Evolutionary conservation across 2,329 filamentous ascomycete genomes (phyloP), one percentile per base, ranked within the genome.

Genomic region (Polytolypa hystricis): DNA sequence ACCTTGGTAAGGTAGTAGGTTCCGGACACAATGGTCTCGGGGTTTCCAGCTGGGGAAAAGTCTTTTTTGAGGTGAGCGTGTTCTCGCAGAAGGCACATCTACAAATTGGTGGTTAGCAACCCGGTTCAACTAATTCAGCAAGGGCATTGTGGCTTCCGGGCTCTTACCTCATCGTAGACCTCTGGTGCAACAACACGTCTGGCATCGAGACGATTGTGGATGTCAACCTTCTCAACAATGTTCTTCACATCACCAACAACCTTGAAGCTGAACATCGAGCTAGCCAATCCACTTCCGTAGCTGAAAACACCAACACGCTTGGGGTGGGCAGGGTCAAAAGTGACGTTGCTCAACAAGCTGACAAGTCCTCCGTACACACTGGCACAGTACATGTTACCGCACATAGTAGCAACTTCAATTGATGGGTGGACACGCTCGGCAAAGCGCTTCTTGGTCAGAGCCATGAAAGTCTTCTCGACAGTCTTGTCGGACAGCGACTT

Each of bases 391-490:
- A 76, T 77, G 61, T 77, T 77, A 53, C 69, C 69, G 60, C 79
- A 84, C 59, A 81, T 74, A 46, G 82, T 87, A 47, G 84, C 77
- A 23, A 85, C 79, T 63, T 85, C 73, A 57, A 83, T 79, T 52
- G 71, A 67, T 35, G 81, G 80, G 57, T 71, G 69, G 50, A 91
- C 79, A 52, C 83, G 79, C 64, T 87, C 81, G 56, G 76, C 73
- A 65, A 84, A 89, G 50, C 74, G 75, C 73, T 87, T 87, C 76
- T 91, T 89, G 60, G 80, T 79, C 50, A 89, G 70, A 40, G 58
- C 70, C 79, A 91, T 84, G 61, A 91, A 91, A 44, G 79, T 80
- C 76, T 89, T 91, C 71, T 91, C 84, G 26, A 91, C 73, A 36
- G 70, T 73, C 71, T 85, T 87, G 69, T 91, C 84, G 43, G 74